Percentiles rank a stretch among this genome's conserved stretches.
Evolutionary conservation across 1,284 basidiomycete genomes (phyloP).

Genomic region (Trametes pubescens): DNA sequence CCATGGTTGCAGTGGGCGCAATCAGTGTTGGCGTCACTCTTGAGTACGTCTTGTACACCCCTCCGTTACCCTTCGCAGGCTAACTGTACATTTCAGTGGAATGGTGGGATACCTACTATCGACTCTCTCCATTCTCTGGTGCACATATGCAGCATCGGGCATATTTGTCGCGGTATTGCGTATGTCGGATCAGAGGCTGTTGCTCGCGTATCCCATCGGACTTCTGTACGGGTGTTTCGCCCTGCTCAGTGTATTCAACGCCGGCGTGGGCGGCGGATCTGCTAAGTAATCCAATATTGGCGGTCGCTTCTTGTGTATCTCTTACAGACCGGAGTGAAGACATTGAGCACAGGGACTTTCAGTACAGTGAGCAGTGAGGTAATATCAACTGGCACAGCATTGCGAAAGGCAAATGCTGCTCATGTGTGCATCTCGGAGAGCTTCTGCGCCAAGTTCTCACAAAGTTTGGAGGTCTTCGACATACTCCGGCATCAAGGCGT

Average conservation of each 20-base stretch:
- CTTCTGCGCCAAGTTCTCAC: too few relatives aligned
- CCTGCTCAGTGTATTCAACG: conserved; percentile 84
- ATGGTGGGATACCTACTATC: conserved; percentile 86
- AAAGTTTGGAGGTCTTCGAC: too few relatives aligned
- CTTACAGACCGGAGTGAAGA: not conserved
- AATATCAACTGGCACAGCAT: not conserved
- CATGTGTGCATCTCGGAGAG: too few relatives aligned
- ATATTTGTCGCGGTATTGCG: conserved; percentile 94
- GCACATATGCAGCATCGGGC: conserved; percentile 92
- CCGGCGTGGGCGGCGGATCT: conserved; percentile 44
- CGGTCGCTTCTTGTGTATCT: not conserved
- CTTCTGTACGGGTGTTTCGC: conserved; percentile 94
- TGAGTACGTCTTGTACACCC: conserved; percentile 69
- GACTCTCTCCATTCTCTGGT: conserved; percentile 88
- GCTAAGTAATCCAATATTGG: conserved; percentile 34
- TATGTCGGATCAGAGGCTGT: conserved; percentile 92
- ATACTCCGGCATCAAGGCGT: too few relatives aligned
- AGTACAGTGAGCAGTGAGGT: not conserved
- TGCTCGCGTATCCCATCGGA: conserved; percentile 94
- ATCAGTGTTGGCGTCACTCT: conserved; percentile 89
- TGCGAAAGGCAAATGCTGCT: too few relatives aligned
- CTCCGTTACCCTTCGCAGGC: conserved; percentile 9
- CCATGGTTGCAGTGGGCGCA: conserved; percentile 95
- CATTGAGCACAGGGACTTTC: not conserved
- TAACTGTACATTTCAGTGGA: conserved; percentile 59